Conservation (phyloP, 371 early-diverging fungal species). For the Blakeslea trispora region DNA sequence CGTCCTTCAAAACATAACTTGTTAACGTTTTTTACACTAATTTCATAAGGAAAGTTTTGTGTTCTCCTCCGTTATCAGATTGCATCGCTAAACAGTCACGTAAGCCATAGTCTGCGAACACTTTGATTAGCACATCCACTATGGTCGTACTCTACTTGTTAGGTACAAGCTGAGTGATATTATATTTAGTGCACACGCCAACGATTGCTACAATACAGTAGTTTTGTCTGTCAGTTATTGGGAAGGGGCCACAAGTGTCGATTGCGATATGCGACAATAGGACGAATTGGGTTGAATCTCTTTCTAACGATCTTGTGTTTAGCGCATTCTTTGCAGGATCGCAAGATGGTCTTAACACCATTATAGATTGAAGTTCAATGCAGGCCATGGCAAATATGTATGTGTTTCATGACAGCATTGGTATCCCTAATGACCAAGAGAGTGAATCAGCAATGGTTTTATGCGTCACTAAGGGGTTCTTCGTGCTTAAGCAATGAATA, state of each 20-base stretch:
- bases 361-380: conserved; percentile 11
- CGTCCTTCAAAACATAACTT: no score
- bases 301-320: conserved; percentile 6
- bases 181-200: conserved; percentile 9
- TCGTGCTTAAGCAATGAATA: no score
- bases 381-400: neutral
- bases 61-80: conserved; percentile 37
- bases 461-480: no score
- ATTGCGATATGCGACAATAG: conserved; percentile 1
- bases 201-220: neutral
- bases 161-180: conserved; percentile 13
- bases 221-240: conserved; percentile 5
- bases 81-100: conserved; percentile 11
- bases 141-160: conserved; percentile 26
- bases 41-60: conserved; percentile 8
- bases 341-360: neutral
- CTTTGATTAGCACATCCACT: conserved; percentile 15
- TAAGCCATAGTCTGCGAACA: conserved; percentile 31
- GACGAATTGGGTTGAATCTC: neutral
- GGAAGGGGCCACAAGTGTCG: conserved; percentile 3
- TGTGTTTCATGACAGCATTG: neutral
- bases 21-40: no score
- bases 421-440: conserved; percentile 9
- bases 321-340: conserved; percentile 2
- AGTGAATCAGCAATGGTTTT: no score